Conservation (phyloP, 106 monocot genomes). For the Platanthera guangdongensis region DNA sequence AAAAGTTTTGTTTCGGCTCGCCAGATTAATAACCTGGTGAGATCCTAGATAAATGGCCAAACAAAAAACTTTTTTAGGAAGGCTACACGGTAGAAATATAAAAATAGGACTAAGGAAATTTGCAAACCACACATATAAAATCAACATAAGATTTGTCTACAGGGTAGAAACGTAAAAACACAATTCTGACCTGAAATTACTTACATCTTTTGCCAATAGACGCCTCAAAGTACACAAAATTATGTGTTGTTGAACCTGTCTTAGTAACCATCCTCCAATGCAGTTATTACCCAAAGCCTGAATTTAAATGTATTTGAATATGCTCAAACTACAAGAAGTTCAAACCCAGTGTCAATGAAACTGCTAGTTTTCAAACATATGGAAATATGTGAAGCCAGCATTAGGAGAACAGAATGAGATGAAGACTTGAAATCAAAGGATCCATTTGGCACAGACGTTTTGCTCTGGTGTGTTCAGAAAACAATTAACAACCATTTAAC, state of each 20-base stretch:
- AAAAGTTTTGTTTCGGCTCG: no score
- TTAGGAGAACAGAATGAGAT: not conserved
- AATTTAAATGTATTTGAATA: not conserved
- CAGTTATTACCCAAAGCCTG: not conserved
- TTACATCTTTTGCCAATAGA: constrained; percentile 4
- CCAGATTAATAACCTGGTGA: no score
- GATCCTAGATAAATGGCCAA: no score
- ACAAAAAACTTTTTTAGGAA: no score
- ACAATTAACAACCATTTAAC: no score
- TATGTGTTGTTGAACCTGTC: constrained; percentile 3
- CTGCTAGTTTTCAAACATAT: not conserved
- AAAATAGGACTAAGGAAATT: no score
- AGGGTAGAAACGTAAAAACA: not conserved
- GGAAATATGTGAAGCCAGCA: not conserved
- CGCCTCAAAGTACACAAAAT: not conserved
- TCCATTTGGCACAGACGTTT: no score
- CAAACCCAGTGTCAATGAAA: not conserved
- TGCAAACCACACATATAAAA: no score
- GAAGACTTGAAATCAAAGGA: not conserved
- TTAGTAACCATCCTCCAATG: not conserved
- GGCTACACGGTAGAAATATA: no score
- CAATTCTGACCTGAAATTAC: not conserved
- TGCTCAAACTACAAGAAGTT: not conserved
- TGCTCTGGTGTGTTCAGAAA: no score
- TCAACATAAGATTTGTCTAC: not conserved